A percentile compares a stretch with the other conserved stretches of the same genome.
phyloP scores from a whole-genome alignment of 257 asterid genomes.

The Striga asiatica region DNA sequence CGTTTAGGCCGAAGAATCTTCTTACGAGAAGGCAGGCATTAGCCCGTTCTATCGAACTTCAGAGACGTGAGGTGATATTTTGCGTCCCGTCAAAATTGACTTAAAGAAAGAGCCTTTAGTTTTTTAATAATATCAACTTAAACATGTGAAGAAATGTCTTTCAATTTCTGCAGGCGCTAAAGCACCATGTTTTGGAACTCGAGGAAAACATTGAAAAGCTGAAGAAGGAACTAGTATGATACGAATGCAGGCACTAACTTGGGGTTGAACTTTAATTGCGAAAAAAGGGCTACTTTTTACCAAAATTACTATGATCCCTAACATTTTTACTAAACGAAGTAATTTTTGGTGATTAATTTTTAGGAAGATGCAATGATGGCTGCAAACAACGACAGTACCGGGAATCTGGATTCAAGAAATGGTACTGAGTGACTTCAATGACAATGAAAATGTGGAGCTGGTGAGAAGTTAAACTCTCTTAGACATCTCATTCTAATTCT shows the following conservation, averaged over 20 bases:
- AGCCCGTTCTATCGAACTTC: conserved; percentile 85
- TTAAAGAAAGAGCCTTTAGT: neutral
- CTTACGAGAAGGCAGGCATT: conserved; percentile 85
- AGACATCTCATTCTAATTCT: neutral
- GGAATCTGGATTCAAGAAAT: conserved; percentile 24
- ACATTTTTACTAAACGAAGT: neutral
- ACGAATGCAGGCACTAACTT: neutral
- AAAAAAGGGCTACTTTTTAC: neutral
- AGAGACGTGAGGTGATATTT: conserved; percentile 69
- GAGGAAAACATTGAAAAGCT: conserved; percentile 53
- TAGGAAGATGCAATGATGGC: conserved; percentile 55
- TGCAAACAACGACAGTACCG: conserved; percentile 26
- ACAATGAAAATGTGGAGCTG: conserved; percentile 17
- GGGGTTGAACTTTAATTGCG: neutral
- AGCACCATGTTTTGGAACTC: conserved; percentile 62
- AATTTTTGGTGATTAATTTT: conserved; percentile 9
- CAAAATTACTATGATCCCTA: neutral
- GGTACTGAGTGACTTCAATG: conserved; percentile 13
- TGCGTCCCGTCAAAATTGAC: neutral
- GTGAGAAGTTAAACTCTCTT: conserved; percentile 15
- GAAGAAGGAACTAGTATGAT: conserved; percentile 52
- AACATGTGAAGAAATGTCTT: neutral
- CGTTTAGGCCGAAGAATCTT: conserved; percentile 58
- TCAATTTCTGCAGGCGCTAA: conserved; percentile 49
- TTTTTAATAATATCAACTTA: neutral